Percentiles rank a stretch among this genome's conserved stretches.
These are phyloP conservation scores for Aureobasidium melanogenum DNA, from an alignment of 2,329 filamentous ascomycete species.

Conservation along the genomic window DNA sequence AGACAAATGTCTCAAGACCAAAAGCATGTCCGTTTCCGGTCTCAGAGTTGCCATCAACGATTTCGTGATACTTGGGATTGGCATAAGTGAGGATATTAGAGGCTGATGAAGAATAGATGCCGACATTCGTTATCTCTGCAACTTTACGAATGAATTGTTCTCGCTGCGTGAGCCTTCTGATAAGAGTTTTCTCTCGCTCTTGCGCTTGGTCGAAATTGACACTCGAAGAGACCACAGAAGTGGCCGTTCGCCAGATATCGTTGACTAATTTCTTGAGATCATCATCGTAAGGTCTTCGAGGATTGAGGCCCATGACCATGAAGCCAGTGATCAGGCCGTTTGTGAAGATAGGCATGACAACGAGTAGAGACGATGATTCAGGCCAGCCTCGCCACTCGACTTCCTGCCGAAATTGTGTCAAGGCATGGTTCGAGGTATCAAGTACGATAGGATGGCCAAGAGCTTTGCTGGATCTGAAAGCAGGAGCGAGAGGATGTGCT, in stretches of 20 bases:
- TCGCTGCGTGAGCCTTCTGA: not conserved
- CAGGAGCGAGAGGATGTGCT: not conserved
- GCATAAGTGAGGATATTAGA: not conserved
- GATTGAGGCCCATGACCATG: not conserved
- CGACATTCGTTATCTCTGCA: not conserved
- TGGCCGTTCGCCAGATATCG: not conserved
- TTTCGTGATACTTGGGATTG: not conserved
- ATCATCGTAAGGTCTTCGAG: slow-evolving; percentile 2
- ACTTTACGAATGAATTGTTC: not conserved
- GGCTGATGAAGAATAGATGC: not conserved
- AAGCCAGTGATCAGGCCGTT: not conserved
- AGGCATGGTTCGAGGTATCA: not conserved
- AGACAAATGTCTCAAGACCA: not conserved
- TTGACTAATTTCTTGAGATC: not conserved
- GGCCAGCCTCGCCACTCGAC: not conserved
- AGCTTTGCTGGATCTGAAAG: not conserved
- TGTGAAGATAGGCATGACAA: not conserved
- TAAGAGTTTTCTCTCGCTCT: not conserved
- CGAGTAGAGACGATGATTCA: not conserved
- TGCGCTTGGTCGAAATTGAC: not conserved
- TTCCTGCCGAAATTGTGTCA: not conserved
- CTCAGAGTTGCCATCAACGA: not conserved
- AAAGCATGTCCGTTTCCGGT: not conserved
- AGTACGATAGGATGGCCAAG: not conserved
- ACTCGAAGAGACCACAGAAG: not conserved